phyloP scores from a whole-genome alignment of 108 stramenopile species.

The Cyclotella kingstonii region DNA sequence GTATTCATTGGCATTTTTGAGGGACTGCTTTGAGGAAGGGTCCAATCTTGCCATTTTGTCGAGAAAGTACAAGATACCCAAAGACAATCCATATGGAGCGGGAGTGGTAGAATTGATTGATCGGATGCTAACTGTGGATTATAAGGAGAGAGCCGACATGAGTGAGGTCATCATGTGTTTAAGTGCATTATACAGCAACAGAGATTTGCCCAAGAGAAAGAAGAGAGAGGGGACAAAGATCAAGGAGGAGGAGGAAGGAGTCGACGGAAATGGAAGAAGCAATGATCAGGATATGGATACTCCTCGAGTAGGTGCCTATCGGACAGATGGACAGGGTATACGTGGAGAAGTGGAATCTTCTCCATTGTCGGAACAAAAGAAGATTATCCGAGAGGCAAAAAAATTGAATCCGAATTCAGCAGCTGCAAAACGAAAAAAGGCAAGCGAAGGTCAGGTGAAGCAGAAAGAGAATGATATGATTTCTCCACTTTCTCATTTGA shows the following conservation, averaged over 20 bases:
- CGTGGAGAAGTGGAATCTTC: slow-evolving; percentile 7
- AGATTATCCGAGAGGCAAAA: slow-evolving; percentile 58
- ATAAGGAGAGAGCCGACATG: slow-evolving; percentile 81
- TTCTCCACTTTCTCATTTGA: slow-evolving; percentile 10
- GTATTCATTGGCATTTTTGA: slow-evolving; percentile 78
- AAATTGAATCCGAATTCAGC: slow-evolving; percentile 82
- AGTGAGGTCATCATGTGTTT: slow-evolving; percentile 85
- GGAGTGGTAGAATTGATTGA: slow-evolving; percentile 79
- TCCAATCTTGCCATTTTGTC: slow-evolving; percentile 92
- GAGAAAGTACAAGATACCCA: slow-evolving; percentile 82
- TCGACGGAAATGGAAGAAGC: neutral
- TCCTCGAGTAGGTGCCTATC: slow-evolving; percentile 58
- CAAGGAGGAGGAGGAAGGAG: slow-evolving; percentile 25
- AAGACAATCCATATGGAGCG: slow-evolving; percentile 78
- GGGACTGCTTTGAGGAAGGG: slow-evolving; percentile 91
- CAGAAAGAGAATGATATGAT: slow-evolving; percentile 13
- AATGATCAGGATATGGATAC: slow-evolving; percentile 21
- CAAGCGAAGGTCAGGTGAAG: slow-evolving; percentile 20
- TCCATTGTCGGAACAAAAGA: slow-evolving; percentile 16
- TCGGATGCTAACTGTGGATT: slow-evolving; percentile 82
- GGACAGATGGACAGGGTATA: slow-evolving; percentile 80
- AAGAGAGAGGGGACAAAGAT: slow-evolving; percentile 25
- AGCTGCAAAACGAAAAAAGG: slow-evolving; percentile 67
- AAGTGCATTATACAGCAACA: slow-evolving; percentile 72
- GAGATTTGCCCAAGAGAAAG: slow-evolving; percentile 74